Base-by-base conservation (phyloP, 129 eudicot genomes). In the Erigeron canadensis region DNA sequence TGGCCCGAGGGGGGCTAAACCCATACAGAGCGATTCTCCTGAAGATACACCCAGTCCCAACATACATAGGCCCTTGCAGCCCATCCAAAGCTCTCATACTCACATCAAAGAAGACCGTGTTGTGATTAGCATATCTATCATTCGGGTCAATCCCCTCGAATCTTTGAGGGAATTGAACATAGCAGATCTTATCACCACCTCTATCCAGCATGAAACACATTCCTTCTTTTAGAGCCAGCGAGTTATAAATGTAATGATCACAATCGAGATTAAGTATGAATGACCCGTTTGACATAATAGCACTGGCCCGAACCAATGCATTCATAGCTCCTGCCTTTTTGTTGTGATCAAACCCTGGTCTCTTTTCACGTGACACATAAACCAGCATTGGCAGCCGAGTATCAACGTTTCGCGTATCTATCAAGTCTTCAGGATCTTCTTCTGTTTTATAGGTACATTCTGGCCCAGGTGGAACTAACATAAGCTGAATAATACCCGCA, bases 181-280 rank as follows among this genome's bases (percentile, higher is more conserved):
- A 85, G 59, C 86, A 85, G 51, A 91, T 88, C 79, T 82, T 91
- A 73, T 91, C 97, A 11, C 97, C 97, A 0, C 97, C 97, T 38
- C 92, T 61, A 72, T 91, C 97, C 8, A 91, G 90, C 97, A 88
- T 91, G 48, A 88, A 91, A 50, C 97, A 91, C 97, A 91, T 91
- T 54, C 97, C 97, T 77, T 88, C 97, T 37, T 88, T 76, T 8
- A 88, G 3, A 6, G 97, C 97, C 63, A 74, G 41, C n/a, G 95
- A 82, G 77, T 91, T 91, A 53, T 88, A 84, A 21, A 91, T 79
- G 78, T 88, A 88, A 80, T 88, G 97, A 54, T 88, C 97, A 56
- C 86, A 85, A 28, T 85, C 90, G 2, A 85, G 80, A 22, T 85
- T 85, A 7, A 85, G 84, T 53, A 85, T 79, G 51, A 85, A 85